phyloP scores from a whole-genome alignment of 768 basidiomycete species.

The Lactarius evosmus region DNA sequence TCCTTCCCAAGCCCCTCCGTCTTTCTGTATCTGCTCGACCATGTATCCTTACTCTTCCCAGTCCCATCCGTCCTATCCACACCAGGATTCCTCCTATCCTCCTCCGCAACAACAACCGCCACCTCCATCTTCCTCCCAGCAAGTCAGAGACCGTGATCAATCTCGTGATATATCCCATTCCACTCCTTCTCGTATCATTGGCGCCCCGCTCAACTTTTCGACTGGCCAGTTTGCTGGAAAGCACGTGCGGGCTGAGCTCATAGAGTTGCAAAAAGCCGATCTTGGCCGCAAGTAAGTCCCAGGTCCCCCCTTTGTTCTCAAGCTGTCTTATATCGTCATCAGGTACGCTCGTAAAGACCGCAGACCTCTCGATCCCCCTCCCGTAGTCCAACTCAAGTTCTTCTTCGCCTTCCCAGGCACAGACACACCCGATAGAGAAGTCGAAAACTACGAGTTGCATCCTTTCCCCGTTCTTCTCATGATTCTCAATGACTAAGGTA shows the following conservation, averaged over 20 bases:
- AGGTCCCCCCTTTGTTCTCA: too few relatives aligned
- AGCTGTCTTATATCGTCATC: neutral
- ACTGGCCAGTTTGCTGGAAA: conserved; percentile 35
- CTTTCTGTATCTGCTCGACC: neutral
- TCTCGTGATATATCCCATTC: conserved; percentile 14
- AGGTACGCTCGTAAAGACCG: conserved; percentile 32
- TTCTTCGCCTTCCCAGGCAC: conserved; percentile 24
- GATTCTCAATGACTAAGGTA: conserved; percentile 14
- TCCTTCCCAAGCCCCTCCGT: conserved; percentile 1
- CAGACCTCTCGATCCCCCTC: conserved; percentile 32
- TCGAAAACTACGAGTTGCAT: conserved; percentile 27
- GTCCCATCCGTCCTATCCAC: conserved; percentile 6
- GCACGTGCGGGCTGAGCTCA: conserved; percentile 30
- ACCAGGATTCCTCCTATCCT: conserved; percentile 8
- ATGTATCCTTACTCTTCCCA: conserved; percentile 22
- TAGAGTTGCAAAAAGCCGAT: conserved; percentile 36
- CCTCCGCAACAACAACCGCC: conserved; percentile 9
- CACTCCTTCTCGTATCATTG: conserved; percentile 27
- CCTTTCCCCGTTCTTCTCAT: neutral
- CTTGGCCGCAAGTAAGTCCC: conserved; percentile 35
- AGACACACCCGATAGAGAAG: conserved; percentile 21
- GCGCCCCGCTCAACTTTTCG: conserved; percentile 31
- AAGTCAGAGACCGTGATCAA: conserved; percentile 15
- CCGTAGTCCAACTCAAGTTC: conserved; percentile 31
- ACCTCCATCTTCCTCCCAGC: conserved; percentile 6